Conservation (phyloP, 495 filamentous ascomycete genomes). For the Talaromyces wortmannii region DNA sequence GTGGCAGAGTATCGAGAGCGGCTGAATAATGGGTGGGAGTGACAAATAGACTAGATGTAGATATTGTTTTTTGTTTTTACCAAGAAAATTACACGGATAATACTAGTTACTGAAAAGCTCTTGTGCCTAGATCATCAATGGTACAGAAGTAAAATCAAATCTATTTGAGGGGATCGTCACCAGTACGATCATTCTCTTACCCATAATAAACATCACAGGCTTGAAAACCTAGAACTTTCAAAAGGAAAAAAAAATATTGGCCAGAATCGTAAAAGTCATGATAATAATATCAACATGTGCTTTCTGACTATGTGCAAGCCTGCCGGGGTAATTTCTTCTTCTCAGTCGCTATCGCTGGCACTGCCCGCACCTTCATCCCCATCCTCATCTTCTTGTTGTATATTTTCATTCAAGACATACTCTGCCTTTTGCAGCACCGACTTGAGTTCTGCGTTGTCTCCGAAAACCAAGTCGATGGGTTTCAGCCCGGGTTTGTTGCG, state of each 20-base stretch:
- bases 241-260: background rate
- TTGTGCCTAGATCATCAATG: no score
- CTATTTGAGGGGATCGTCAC: background rate
- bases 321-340: background rate
- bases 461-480: conserved; percentile 35
- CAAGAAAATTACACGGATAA: no score
- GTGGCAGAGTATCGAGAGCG: conserved; percentile 53
- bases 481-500: conserved; percentile 41
- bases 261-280: background rate
- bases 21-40: conserved; percentile 25
- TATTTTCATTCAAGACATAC: conserved; percentile 49
- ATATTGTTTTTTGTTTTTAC: background rate
- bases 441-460: conserved; percentile 61
- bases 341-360: conserved; percentile 37
- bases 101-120: no score
- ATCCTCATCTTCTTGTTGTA: conserved; percentile 22
- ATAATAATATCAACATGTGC: background rate
- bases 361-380: conserved; percentile 25
- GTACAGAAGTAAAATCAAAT: background rate
- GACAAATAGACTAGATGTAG: background rate
- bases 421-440: conserved; percentile 68
- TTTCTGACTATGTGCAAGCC: no score
- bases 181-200: background rate
- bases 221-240: no score
- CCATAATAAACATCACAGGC: background rate